phyloP scores from a whole-genome alignment of 139 green algal genomes.

The Picochlorum costavermella region DNA sequence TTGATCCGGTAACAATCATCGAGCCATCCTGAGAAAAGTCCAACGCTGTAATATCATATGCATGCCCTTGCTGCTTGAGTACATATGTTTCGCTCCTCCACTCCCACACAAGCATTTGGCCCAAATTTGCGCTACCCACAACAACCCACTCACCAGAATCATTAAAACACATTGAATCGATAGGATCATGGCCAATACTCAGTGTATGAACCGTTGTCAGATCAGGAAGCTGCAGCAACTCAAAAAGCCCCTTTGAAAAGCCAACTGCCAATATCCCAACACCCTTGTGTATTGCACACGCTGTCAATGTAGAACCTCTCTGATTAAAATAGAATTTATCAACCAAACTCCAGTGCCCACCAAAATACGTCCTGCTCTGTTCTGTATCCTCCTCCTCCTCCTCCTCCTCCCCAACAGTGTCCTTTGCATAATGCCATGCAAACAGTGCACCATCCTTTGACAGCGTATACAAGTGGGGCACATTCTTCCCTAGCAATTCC shows the following conservation, averaged over 20 bases:
- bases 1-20: conserved; percentile 73
- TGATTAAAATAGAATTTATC: conserved; percentile 74
- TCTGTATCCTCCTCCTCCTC: neutral
- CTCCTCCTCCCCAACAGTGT: conserved; percentile 4
- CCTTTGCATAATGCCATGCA: conserved; percentile 52
- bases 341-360: conserved; percentile 66
- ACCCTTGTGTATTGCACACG: conserved; percentile 41
- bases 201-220: conserved; percentile 56
- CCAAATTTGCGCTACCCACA: conserved; percentile 72
- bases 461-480: conserved; percentile 61
- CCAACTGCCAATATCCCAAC: conserved; percentile 59
- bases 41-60: conserved; percentile 60
- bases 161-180: conserved; percentile 74
- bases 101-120: conserved; percentile 98
- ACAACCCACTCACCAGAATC: conserved; percentile 74
- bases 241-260: conserved; percentile 81
- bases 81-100: conserved; percentile 93
- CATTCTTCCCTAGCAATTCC: conserved; percentile 34
- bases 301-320: conserved; percentile 43
- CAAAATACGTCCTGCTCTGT: conserved; percentile 17
- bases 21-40: conserved; percentile 80
- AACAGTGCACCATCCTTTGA: conserved; percentile 80
- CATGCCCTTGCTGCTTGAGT: conserved; percentile 86
- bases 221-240: conserved; percentile 79
- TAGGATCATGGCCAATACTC: conserved; percentile 33